Conservation (phyloP, 768 basidiomycete genomes). For the Lactarius tabidus region DNA sequence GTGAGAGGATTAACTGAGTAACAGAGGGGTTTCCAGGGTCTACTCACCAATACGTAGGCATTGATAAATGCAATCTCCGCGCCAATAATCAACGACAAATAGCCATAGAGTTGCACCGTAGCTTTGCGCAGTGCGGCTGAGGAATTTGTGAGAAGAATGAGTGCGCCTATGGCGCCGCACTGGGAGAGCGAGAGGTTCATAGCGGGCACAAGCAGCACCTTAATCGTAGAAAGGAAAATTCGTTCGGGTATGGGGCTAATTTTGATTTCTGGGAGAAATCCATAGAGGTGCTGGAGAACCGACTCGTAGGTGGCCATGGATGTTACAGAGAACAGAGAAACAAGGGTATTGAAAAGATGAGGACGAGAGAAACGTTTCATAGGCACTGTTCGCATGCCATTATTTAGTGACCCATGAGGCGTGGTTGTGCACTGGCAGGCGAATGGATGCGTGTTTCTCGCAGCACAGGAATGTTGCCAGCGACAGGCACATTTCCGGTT, state of each 20-base stretch:
- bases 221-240: conserved; percentile 15
- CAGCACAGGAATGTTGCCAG: conserved; percentile 4
- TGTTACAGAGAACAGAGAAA: not conserved
- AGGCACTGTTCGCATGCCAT: not conserved
- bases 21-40: not conserved
- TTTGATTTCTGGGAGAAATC: conserved; percentile 11
- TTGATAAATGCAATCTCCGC: conserved; percentile 13
- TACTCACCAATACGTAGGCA: conserved; percentile 7
- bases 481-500: not conserved
- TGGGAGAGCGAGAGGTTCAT: conserved; percentile 4
- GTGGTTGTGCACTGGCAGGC: not conserved
- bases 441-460: not conserved
- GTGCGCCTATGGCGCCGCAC: conserved; percentile 1
- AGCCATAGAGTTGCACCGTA: conserved; percentile 5
- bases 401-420: not conserved
- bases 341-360: not conserved
- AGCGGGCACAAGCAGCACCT: conserved; percentile 1
- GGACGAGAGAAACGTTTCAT: not conserved
- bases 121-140: conserved; percentile 14
- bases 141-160: conserved; percentile 9
- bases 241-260: conserved; percentile 6
- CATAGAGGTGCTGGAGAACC: conserved; percentile 4
- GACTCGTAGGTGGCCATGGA: not conserved
- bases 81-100: conserved; percentile 7
- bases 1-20: not conserved